Evolutionary conservation across 805 yeast genomes (phyloP).

Genomic region (Diddensiella transvaalensis): DNA sequence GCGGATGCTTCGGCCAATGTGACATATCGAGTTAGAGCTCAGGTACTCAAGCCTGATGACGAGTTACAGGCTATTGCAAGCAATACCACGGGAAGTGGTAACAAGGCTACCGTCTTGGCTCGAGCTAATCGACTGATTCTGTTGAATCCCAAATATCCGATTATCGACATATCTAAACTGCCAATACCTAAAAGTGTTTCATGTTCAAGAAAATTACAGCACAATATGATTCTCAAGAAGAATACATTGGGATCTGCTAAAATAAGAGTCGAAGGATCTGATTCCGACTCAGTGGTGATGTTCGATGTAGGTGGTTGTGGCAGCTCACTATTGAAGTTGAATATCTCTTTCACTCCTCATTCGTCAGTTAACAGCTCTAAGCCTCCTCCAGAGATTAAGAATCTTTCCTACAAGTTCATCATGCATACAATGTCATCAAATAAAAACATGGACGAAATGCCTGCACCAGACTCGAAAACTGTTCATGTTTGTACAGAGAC

Average conservation of each 20-base stretch:
- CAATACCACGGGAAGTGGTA: slow-evolving; percentile 1
- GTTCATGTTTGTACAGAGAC: slow-evolving; percentile 11
- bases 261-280: background rate
- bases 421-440: slow-evolving; percentile 14
- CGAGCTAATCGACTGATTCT: background rate
- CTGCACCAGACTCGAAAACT: background rate
- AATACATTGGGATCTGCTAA: background rate
- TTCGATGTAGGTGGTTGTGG: slow-evolving; percentile 4
- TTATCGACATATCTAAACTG: background rate
- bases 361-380: background rate
- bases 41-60: background rate
- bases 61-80: background rate
- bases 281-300: slow-evolving; percentile 1
- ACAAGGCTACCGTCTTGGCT: slow-evolving; percentile 3
- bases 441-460: background rate
- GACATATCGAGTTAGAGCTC: slow-evolving; percentile 11
- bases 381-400: slow-evolving; percentile 12
- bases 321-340: slow-evolving; percentile 2
- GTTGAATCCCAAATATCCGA: background rate
- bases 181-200: background rate
- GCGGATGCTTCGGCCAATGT: slow-evolving; percentile 9
- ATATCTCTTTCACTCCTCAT: slow-evolving; percentile 6
- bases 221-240: background rate
- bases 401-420: slow-evolving; percentile 5
- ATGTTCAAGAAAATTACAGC: background rate